Evolutionary conservation across 345 rosid species (phyloP).

Genomic region (Rubroshorea leprosula): DNA sequence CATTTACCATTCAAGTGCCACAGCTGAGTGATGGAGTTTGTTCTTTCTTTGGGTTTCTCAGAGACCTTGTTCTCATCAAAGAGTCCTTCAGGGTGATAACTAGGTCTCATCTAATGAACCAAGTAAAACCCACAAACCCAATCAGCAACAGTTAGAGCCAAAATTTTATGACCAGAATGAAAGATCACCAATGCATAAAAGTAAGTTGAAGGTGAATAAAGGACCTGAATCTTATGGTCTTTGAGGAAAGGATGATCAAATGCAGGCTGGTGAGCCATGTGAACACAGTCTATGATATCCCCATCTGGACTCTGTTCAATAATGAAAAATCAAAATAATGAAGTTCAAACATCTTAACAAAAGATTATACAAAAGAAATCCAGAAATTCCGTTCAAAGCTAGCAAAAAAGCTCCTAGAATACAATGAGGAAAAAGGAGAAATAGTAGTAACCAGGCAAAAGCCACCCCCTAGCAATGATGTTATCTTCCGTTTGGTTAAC

Average conservation of each 20-base stretch:
- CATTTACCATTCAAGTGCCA: constrained; percentile 83
- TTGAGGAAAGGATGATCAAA: constrained; percentile 93
- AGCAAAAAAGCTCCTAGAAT: no score
- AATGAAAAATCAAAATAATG: constrained; percentile 12
- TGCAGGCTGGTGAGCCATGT: constrained; percentile 81
- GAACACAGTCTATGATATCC: constrained; percentile 82
- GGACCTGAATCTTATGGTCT: constrained; percentile 95
- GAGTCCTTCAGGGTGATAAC: constrained; percentile 76
- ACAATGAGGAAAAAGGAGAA: no score
- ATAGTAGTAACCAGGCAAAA: background rate
- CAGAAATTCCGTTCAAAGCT: background rate
- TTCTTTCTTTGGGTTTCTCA: constrained; percentile 36
- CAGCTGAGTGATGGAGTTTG: constrained; percentile 58
- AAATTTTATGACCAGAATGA: background rate
- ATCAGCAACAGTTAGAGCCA: background rate
- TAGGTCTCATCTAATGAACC: constrained; percentile 73
- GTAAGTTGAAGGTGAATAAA: background rate
- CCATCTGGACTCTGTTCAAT: constrained; percentile 68
- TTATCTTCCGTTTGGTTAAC: background rate
- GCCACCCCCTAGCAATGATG: background rate
- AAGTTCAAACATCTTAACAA: background rate
- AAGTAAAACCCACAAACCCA: background rate
- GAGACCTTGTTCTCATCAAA: constrained; percentile 69
- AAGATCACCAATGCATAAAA: no score
- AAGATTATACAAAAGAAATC: no score